phyloP scores from a whole-genome alignment of 441 rosid genomes.

The Omphalea diandra region DNA sequence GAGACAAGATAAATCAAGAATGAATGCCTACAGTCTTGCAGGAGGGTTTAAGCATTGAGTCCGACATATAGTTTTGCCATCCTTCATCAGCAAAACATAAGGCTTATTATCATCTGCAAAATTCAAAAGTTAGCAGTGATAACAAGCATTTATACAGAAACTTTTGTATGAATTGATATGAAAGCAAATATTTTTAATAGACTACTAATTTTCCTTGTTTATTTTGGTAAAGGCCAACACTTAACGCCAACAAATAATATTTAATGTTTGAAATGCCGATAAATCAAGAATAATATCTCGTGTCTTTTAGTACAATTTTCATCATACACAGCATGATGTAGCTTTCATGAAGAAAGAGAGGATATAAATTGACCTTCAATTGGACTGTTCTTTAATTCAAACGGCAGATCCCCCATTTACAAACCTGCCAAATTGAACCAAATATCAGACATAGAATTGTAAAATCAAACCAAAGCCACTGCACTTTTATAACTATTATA shows the following conservation, averaged over 20 bases:
- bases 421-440: background rate
- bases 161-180: background rate
- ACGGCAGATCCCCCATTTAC: constrained; percentile 9
- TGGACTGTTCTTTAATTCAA: background rate
- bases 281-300: background rate
- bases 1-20: constrained; percentile 10
- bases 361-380: constrained; percentile 10
- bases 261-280: background rate
- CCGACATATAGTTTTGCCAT: constrained; percentile 30
- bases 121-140: background rate
- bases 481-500: background rate
- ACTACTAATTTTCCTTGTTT: background rate
- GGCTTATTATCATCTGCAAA: constrained; percentile 16
- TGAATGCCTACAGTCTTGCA: constrained; percentile 21
- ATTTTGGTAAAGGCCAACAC: background rate
- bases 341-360: background rate
- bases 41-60: constrained; percentile 33
- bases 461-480: background rate
- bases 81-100: constrained; percentile 27
- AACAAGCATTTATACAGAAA: background rate
- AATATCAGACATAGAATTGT: background rate
- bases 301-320: background rate
- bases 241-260: background rate
- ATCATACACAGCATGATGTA: background rate
- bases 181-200: background rate